Base-by-base conservation (phyloP, 208 protist genomes). In the Lotmaria passim region DNA sequence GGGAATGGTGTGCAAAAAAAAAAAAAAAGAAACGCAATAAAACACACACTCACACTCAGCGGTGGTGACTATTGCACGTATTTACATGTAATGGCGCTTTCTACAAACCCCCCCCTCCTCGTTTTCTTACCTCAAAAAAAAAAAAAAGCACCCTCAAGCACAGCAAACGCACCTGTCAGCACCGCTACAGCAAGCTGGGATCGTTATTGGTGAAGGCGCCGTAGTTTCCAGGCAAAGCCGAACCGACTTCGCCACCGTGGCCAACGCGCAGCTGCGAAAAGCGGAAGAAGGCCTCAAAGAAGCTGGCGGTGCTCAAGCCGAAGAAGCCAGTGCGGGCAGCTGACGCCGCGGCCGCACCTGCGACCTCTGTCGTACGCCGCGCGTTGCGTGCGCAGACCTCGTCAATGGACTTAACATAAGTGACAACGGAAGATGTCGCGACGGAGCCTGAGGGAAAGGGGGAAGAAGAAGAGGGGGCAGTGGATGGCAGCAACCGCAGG, bases 161-260 rank as follows among this genome's bases (percentile, higher is more conserved):
- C 41, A 15, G 3, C 11, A 46, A 15, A 46, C 15, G 11, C 44
- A 7, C 19, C 44, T 48, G 12, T 23, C 14, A 21, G 14, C 44
- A 23, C 3, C 30, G 26, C 7, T n/a, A n/a, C n/a, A 19, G 38
- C 28, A 83, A 36, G 28, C 86, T 91, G 0, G 89, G 89, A 46
- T 95, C 89, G 73, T 95, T 95, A 44, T 47, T 86, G 7, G 63
- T 86, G 58, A 90, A 95, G 11, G 75, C 66, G 11, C 67, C 38
- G 68, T 93, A 95, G 3, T 68, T 73, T 7, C 39, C 66, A 21
- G 86, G 89, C 48, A 95, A 69, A 1, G 79, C 86, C 3, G 50
- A 36, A 0, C 51, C 21, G 1, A 46, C n/a, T 0, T 48, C 71
- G 26, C 44, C 47, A 11, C n/a, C 38, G 6, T 38, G 47, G 31